Base-by-base conservation (phyloP, 2,329 filamentous ascomycete species). In the Epicoccum sorghinum region DNA sequence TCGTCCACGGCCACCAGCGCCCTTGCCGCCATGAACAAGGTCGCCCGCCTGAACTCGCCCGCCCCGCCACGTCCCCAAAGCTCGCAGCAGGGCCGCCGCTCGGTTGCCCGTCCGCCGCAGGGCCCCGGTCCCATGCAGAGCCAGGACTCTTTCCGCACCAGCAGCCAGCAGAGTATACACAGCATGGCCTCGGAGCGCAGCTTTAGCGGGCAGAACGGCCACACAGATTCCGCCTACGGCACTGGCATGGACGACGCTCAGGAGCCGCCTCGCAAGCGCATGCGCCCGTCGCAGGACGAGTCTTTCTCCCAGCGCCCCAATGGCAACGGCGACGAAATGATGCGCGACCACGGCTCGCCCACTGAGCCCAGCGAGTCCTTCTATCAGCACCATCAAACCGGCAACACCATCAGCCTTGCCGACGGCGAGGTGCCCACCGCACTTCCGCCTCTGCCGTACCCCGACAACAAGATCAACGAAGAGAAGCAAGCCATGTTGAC, bases 21-120 rank as follows among this genome's bases (percentile, higher is more conserved):
- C 25, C 90, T 99, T 52, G 93, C 92, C 58, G 93, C 95, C 54
- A 96, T 99, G 75, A 97, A 91, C 83, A 97, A 98, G 78, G 79
- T 79, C 24, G 93, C 95, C 13, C 86, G 93, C 10, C 89, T 97
- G 66, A 93, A 97, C 72, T 96, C 93, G 2, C 92, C 93, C 1
- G 88, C 84, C 7, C 62, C 52, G 10, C 89, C 89, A 4, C 82
- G 89, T 41, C 79, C 80, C 14, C 76, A 76, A 29, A 86, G 84
- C 62, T 86, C 86, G 7, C 85, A 85, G 2, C 83, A 86, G 23
- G 82, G 87, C 37, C 85, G 89, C 0, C 83, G 87, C 33, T 87
- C 88, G 62, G 89, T 90, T 69, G 84, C 89, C 51, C 82, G 87
- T 4, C 89, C 88, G 2, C 5, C 24, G 35, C 87, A 50, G 12